Percentiles rank a stretch among this genome's conserved stretches.
Evolutionary conservation across 2,329 filamentous ascomycete genomes (phyloP).

Genomic region (Paraconiothyrium sp.): DNA sequence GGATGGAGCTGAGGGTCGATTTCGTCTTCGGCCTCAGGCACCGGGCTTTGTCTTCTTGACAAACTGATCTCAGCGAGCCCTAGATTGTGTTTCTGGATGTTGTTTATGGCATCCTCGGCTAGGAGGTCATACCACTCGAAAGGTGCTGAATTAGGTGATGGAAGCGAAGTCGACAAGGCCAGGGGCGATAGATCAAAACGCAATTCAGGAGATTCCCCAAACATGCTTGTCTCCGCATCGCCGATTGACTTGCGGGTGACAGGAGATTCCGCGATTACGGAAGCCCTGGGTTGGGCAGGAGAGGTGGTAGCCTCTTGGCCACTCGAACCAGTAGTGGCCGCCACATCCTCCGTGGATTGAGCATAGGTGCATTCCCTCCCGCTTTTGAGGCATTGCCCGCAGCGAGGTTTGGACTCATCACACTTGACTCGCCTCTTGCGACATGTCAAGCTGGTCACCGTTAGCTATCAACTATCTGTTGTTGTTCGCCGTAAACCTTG

Average conservation of each 20-base stretch:
- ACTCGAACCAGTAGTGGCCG: slow-evolving; percentile 19
- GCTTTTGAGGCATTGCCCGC: slow-evolving; percentile 56
- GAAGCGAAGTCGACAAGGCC: slow-evolving; percentile 44
- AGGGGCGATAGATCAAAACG: slow-evolving; percentile 43
- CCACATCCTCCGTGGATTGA: slow-evolving; percentile 22
- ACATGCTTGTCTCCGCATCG: slow-evolving; percentile 32
- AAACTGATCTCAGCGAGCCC: slow-evolving; percentile 40
- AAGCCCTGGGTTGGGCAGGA: slow-evolving; percentile 23
- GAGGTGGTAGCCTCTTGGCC: slow-evolving; percentile 28
- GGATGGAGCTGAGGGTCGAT: slow-evolving; percentile 28
- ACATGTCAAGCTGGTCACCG: slow-evolving; percentile 52
- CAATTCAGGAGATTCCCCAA: slow-evolving; percentile 41
- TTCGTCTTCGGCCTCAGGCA: slow-evolving; percentile 23
- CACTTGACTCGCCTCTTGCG: slow-evolving; percentile 62
- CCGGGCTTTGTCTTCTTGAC: slow-evolving; percentile 38
- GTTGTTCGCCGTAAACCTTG: not conserved
- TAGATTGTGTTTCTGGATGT: slow-evolving; percentile 46
- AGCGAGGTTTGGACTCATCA: slow-evolving; percentile 58
- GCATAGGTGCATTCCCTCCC: slow-evolving; percentile 55
- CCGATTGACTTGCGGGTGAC: slow-evolving; percentile 28
- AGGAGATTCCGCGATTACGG: slow-evolving; percentile 26
- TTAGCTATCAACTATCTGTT: slow-evolving; percentile 21
- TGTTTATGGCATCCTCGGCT: slow-evolving; percentile 55
- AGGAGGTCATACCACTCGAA: slow-evolving; percentile 60
- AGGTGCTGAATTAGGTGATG: slow-evolving; percentile 56